A percentile compares a stretch with the other conserved stretches of the same genome.
These are phyloP conservation scores for Mallotus nudiflorus DNA, from an alignment of 345 rosid species.

Conservation along the genomic window DNA sequence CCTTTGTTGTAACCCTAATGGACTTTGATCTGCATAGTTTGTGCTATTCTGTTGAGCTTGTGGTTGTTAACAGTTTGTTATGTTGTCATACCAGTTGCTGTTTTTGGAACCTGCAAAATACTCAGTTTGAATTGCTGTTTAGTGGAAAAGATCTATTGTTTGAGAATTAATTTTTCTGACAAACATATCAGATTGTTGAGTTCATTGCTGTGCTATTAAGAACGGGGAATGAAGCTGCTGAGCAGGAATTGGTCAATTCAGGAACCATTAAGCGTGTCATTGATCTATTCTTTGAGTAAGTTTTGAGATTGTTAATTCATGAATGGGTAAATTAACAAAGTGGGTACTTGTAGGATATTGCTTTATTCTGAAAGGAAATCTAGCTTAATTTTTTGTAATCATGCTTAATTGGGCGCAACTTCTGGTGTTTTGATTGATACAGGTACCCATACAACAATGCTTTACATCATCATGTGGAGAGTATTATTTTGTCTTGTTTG, in stretches of 20 bases:
- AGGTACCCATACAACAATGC: constrained; percentile 98
- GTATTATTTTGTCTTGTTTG: constrained; percentile 76
- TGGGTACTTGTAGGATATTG: not conserved
- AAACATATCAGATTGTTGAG: constrained; percentile 76
- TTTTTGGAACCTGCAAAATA: not conserved
- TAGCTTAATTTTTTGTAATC: constrained; percentile 1
- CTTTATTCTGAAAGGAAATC: not conserved
- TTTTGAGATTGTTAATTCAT: constrained; percentile 17
- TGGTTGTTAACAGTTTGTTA: not conserved
- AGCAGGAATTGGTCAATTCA: constrained; percentile 76
- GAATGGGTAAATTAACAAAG: constrained; percentile 7
- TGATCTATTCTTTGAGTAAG: constrained; percentile 89
- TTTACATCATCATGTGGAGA: constrained; percentile 95
- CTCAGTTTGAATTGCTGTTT: not conserved
- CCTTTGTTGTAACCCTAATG: not conserved
- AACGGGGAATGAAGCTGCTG: constrained; percentile 79
- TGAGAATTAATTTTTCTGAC: not conserved
- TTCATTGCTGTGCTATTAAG: constrained; percentile 86
- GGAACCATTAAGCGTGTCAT: constrained; percentile 72
- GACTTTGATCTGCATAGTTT: constrained; percentile 1
- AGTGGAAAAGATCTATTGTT: not conserved
- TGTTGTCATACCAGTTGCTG: not conserved
- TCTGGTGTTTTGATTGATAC: constrained; percentile 32
- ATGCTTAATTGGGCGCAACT: constrained; percentile 6
- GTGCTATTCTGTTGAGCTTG: not conserved